Percentiles rank a stretch among this genome's conserved stretches.
These are phyloP conservation scores for Vitis riparia DNA, from an alignment of 164 flowering plant species.

Conservation along the genomic window DNA sequence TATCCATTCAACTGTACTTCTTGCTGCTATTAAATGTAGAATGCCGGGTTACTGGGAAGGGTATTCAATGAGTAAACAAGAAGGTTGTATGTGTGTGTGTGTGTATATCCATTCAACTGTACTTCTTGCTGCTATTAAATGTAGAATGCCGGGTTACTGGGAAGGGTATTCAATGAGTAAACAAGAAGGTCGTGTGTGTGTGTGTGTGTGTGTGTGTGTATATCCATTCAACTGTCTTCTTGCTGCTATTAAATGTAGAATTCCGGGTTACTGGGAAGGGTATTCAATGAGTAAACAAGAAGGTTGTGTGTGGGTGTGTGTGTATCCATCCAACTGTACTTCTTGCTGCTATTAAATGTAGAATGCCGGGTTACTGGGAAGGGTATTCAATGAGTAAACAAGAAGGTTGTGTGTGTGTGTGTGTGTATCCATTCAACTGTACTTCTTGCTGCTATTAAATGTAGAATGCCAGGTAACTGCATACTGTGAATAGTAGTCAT, in stretches of 20 bases:
- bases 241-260: neutral
- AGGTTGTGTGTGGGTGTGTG: too few relatives aligned
- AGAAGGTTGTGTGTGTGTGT: too few relatives aligned
- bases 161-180: neutral
- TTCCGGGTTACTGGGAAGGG: neutral
- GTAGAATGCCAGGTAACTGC: neutral
- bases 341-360: neutral
- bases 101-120: neutral
- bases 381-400: neutral
- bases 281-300: neutral
- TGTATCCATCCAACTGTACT: neutral
- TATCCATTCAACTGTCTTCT: neutral
- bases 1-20: too few relatives aligned
- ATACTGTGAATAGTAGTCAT: too few relatives aligned
- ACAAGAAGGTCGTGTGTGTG: too few relatives aligned
- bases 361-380: neutral
- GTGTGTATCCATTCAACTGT: neutral
- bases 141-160: neutral
- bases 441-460: neutral
- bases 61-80: neutral
- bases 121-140: neutral
- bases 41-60: neutral
- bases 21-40: too few relatives aligned
- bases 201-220: too few relatives aligned
- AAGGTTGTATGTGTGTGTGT: too few relatives aligned